phyloP scores from a whole-genome alignment of 345 rosid genomes.

The Ricinus communis region DNA sequence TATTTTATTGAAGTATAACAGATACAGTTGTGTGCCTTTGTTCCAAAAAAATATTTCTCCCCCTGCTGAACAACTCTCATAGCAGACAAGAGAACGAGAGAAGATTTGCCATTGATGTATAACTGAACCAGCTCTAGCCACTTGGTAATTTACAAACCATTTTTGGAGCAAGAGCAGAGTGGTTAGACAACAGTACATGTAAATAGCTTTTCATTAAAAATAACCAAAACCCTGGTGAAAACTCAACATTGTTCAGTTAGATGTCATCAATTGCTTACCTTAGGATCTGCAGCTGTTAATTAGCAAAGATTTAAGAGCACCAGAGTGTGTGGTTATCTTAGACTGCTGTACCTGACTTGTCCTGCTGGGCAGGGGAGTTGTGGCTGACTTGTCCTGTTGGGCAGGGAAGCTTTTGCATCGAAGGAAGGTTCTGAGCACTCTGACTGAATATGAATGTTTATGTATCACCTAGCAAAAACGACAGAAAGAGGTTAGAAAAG shows the following conservation, averaged over 20 bases:
- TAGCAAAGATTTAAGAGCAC: neutral
- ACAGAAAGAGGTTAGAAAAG: neutral
- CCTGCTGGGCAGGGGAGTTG: neutral
- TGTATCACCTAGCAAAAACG: neutral
- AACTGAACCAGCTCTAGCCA: neutral
- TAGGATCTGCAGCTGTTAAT: neutral
- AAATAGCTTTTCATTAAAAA: neutral
- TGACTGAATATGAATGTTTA: too few relatives aligned
- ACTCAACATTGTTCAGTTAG: neutral
- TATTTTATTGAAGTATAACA: neutral
- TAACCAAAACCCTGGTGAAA: neutral
- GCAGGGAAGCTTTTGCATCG: neutral
- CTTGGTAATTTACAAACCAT: neutral
- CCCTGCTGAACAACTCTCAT: neutral
- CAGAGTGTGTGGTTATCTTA: neutral
- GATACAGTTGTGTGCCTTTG: neutral
- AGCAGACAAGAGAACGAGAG: neutral
- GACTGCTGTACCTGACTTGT: neutral
- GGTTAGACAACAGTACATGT: neutral
- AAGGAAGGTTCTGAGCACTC: neutral
- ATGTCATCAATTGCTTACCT: neutral
- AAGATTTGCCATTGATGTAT: neutral
- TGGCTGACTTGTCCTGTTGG: neutral
- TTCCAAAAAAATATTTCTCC: neutral
- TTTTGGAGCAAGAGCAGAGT: neutral